Conservation (phyloP, 2,329 filamentous ascomycete species). For the Fusarium sp. region DNA sequence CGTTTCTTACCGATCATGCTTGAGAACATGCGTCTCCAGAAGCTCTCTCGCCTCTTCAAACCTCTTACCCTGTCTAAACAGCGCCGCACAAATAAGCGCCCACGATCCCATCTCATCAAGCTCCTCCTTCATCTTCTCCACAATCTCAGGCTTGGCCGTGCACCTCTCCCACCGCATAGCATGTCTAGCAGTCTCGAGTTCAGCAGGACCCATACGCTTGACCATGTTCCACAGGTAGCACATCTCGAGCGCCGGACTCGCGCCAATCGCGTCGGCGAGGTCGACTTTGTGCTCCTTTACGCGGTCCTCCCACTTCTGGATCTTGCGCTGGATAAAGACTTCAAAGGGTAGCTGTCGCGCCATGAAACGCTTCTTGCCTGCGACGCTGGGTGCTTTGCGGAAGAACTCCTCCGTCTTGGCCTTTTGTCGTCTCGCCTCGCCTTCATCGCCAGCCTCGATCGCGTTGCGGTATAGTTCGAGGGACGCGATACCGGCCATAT, state of each 20-base stretch:
- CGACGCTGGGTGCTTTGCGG: constrained; percentile 76
- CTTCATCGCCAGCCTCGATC: constrained; percentile 51
- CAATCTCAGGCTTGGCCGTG: constrained; percentile 57
- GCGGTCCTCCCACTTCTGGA: constrained; percentile 88
- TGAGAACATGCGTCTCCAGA: constrained; percentile 73
- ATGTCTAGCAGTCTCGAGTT: constrained; percentile 72
- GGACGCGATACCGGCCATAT: constrained; percentile 82
- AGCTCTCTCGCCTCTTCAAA: constrained; percentile 74
- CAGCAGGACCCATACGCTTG: constrained; percentile 77
- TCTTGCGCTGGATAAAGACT: constrained; percentile 83
- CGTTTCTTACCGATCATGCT: constrained; percentile 68
- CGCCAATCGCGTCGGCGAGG: constrained; percentile 83
- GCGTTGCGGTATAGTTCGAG: constrained; percentile 83
- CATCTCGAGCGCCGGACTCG: constrained; percentile 89
- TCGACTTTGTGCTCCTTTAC: constrained; percentile 74
- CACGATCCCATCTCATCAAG: constrained; percentile 73
- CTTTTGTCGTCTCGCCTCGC: constrained; percentile 68
- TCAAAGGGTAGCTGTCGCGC: constrained; percentile 91
- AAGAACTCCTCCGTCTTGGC: constrained; percentile 76
- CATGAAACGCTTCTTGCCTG: constrained; percentile 91
- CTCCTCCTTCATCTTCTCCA: constrained; percentile 62
- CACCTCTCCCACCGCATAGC: constrained; percentile 76
- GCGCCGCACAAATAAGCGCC: constrained; percentile 73
- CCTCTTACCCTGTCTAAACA: constrained; percentile 72
- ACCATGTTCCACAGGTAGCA: constrained; percentile 92